These are phyloP conservation scores for Xylaria sp. DNA, from an alignment of 2,329 filamentous ascomycete genomes.

Conservation along the genomic window DNA sequence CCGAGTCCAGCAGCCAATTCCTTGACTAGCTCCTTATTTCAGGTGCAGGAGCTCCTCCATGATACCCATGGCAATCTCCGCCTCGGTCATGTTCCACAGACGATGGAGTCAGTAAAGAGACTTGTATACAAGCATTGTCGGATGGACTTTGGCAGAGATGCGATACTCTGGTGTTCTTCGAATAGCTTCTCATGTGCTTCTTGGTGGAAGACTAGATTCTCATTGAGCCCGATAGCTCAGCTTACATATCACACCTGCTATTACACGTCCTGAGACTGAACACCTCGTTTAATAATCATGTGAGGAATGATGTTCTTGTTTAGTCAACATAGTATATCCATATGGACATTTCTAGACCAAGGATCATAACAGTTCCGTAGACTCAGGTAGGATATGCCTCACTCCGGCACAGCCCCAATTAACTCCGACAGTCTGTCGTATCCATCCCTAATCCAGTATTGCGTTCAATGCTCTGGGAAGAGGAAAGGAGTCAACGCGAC, in stretches of 20 bases:
- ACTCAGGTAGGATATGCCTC: too few species aligned
- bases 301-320: not conserved
- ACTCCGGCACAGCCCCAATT: not conserved
- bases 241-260: not conserved
- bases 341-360: not conserved
- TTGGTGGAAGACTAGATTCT: not conserved
- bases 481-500: not conserved
- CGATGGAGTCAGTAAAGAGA: not conserved
- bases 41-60: constrained; percentile 48
- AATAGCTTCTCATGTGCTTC: not conserved
- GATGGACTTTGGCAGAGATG: not conserved
- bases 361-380: not conserved
- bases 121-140: not conserved
- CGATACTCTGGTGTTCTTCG: constrained; percentile 11
- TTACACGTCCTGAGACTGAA: not conserved
- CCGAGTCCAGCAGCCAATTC: constrained; percentile 45
- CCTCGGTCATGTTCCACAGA: constrained; percentile 41
- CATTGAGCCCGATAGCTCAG: not conserved
- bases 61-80: constrained; percentile 51
- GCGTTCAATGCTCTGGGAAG: not conserved
- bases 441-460: not conserved
- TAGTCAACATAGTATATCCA: not conserved
- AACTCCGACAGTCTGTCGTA: not conserved
- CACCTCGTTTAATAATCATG: not conserved
- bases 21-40: constrained; percentile 51